Base-by-base conservation (phyloP, 345 rosid species). In the Eucalyptus tenuipes region DNA sequence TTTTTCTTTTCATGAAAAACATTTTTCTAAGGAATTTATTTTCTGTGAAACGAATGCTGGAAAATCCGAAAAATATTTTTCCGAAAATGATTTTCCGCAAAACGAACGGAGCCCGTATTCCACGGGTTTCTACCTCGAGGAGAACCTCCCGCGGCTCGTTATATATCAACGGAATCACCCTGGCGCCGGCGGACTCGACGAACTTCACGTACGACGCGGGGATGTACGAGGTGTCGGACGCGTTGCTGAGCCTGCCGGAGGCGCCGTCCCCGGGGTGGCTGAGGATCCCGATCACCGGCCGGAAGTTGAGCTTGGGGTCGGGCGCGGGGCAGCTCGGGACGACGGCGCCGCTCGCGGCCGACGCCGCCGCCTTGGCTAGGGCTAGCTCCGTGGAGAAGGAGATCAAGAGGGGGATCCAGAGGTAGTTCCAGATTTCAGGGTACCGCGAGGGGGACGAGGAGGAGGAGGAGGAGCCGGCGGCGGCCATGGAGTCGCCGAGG, bases 211-310 rank as follows among this genome's bases (percentile, higher is more conserved):
- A 97, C 40, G 99, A 97, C 14, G 99, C 96, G 1, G 98, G 96
- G 33, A 97, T 94, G 89, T 92, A 95, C 33, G 98, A 95, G 25
- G 93, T 92, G 80, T 89, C 89, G 3, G 95, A 88, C 13, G 91
- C 94, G 55, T 96, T 93, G 86, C 59, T 96, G 81, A 97, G 90
- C 86, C 99, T 90, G 10, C 99, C 99, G 17, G 97, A 94, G 12
- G 98, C 98, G 45, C 99, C 99, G 29, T 97, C 99, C 0, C 99
- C 99, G 1, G 99, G 99, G 88, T 96, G 99, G 48, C 92, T 94
- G 5, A 97, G 88, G 31, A 97, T 96, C 13, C 99, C 99, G 84
- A 97, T 94, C 45, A 96, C 96, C n/a, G 99, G 98, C 29, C 93
- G 92, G 90, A 93, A 95, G 42, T 97, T 96, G 9, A 97, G 94